phyloP scores from a whole-genome alignment of 2,329 filamentous ascomycete genomes.

The Exophiala xenobiotica region DNA sequence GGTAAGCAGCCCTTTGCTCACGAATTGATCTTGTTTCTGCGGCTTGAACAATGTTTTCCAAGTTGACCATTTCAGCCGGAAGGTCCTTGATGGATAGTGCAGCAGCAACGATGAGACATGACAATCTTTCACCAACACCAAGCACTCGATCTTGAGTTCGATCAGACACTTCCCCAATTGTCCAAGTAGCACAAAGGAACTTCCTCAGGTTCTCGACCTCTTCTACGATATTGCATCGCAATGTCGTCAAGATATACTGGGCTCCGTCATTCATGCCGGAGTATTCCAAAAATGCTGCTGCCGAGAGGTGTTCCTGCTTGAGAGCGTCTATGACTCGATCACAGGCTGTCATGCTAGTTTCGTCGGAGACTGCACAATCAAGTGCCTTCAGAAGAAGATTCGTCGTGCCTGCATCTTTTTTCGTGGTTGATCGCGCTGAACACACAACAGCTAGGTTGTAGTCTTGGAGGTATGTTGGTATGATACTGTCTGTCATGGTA shows the following conservation, averaged over 20 bases:
- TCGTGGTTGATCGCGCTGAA: constrained; percentile 6
- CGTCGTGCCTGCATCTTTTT: constrained; percentile 5
- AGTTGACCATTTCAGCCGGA: constrained; percentile 4
- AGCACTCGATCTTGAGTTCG: constrained; percentile 10
- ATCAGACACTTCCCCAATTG: constrained; percentile 6
- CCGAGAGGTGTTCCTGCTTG: constrained; percentile 6
- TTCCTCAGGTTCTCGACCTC: constrained; percentile 3
- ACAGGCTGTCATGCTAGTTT: not conserved
- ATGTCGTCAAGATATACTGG: not conserved
- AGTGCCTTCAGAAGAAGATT: constrained; percentile 9
- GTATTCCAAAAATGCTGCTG: not conserved
- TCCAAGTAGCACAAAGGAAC: constrained; percentile 5
- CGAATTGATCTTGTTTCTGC: constrained; percentile 1
- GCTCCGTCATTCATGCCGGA: not conserved
- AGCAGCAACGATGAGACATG: constrained; percentile 8
- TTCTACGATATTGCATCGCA: not conserved
- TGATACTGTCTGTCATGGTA: constrained; percentile 6
- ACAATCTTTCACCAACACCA: constrained; percentile 9
- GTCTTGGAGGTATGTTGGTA: constrained; percentile 4
- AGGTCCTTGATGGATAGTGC: constrained; percentile 2
- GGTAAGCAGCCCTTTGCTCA: constrained; percentile 6
- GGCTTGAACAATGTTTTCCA: constrained; percentile 7
- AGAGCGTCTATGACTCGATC: constrained; percentile 4
- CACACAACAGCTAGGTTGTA: constrained; percentile 8
- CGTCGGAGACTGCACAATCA: constrained; percentile 2